These are phyloP conservation scores for Phialocephala sp. DNA, from an alignment of 2,329 filamentous ascomycete genomes.

Conservation along the genomic window DNA sequence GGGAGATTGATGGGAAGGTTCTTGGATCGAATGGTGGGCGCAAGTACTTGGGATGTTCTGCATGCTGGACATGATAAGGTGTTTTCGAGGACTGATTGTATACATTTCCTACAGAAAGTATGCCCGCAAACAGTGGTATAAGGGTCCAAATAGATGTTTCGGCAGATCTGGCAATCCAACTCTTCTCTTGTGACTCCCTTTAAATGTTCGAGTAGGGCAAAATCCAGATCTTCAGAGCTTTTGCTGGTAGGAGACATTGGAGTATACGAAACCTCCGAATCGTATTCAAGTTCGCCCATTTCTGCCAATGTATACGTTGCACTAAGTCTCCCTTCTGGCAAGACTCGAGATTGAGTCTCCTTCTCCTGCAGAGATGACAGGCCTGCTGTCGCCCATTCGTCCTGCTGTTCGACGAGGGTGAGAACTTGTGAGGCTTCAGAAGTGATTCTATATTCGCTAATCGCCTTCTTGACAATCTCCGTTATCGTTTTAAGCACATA, in stretches of 20 bases:
- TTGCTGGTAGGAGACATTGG: constrained; percentile 36
- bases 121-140: constrained; percentile 87
- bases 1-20: constrained; percentile 63
- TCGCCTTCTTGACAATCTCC: constrained; percentile 60
- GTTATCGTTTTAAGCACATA: constrained; percentile 77
- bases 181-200: constrained; percentile 69
- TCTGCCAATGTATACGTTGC: constrained; percentile 71
- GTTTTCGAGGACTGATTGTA: constrained; percentile 78
- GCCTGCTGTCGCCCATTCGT: constrained; percentile 50
- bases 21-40: constrained; percentile 43
- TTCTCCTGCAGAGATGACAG: constrained; percentile 48
- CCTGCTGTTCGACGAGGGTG: constrained; percentile 47
- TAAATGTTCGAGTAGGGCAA: constrained; percentile 59
- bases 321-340: constrained; percentile 64
- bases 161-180: constrained; percentile 89
- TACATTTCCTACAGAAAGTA: constrained; percentile 83
- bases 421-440: constrained; percentile 46
- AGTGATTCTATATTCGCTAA: constrained; percentile 49
- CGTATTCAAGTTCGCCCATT: constrained; percentile 62
- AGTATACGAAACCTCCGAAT: constrained; percentile 60
- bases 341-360: constrained; percentile 44
- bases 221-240: constrained; percentile 48
- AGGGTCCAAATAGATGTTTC: constrained; percentile 79
- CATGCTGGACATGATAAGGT: constrained; percentile 82
- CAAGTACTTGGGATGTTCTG: constrained; percentile 62